Conservation (phyloP, 2,329 filamentous ascomycete genomes). For the Calonectria hawksworthii region DNA sequence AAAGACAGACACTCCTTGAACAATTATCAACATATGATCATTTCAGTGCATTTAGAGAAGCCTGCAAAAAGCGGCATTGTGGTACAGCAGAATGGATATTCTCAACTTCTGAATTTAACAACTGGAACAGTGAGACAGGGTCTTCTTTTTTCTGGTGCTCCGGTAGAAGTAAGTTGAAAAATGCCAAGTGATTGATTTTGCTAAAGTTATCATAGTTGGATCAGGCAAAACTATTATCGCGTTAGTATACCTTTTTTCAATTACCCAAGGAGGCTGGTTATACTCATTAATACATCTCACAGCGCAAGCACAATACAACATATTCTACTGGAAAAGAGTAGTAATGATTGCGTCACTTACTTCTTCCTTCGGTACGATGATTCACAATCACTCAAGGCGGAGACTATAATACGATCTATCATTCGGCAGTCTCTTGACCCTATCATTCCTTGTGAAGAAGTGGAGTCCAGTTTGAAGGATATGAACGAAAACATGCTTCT, state of each 20-base stretch:
- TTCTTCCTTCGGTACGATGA: constrained; percentile 32
- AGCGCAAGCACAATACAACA: constrained; percentile 32
- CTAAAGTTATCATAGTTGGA: constrained; percentile 35
- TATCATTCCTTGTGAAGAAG: neutral
- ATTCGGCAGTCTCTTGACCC: constrained; percentile 28
- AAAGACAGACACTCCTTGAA: constrained; percentile 44
- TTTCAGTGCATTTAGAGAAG: constrained; percentile 43
- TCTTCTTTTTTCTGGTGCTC: constrained; percentile 43
- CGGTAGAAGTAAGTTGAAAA: too few species aligned
- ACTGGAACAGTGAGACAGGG: constrained; percentile 34
- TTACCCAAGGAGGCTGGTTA: too few species aligned
- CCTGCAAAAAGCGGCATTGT: constrained; percentile 43
- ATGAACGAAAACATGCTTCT: neutral
- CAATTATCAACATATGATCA: constrained; percentile 46
- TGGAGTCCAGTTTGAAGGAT: neutral
- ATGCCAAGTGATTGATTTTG: too few species aligned
- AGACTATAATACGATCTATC: constrained; percentile 34
- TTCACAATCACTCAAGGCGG: constrained; percentile 25
- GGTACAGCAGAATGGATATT: constrained; percentile 49
- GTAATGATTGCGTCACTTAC: constrained; percentile 17
- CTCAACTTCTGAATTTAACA: constrained; percentile 38
- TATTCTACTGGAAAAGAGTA: constrained; percentile 12
- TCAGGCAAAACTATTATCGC: constrained; percentile 46
- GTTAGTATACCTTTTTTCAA: neutral
- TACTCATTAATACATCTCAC: too few species aligned